These are phyloP conservation scores for Avicennia marina DNA, from an alignment of 257 asterid genomes.

Conservation along the genomic window DNA sequence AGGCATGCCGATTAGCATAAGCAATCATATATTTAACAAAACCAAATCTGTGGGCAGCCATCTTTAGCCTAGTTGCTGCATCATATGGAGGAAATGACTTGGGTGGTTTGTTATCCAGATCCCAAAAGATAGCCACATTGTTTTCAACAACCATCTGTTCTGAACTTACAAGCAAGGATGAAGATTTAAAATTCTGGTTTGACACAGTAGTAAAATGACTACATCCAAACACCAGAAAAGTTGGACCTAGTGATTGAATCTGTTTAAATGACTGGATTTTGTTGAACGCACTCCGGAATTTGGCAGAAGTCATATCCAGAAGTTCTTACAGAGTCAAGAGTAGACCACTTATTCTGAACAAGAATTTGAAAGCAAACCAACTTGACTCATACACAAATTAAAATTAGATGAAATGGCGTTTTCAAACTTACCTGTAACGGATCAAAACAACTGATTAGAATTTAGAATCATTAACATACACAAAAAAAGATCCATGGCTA, in stretches of 20 bases:
- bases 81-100: conserved; percentile 69
- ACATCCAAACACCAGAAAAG: conserved; percentile 12
- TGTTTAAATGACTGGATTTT: conserved; percentile 6
- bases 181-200: conserved; percentile 20
- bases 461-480: not conserved
- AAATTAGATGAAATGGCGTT: conserved; percentile 2
- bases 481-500: not conserved
- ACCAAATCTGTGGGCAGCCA: conserved; percentile 67
- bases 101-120: conserved; percentile 90
- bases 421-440: conserved; percentile 8
- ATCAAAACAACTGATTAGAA: not conserved
- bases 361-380: not conserved
- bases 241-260: conserved; percentile 8
- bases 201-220: conserved; percentile 29
- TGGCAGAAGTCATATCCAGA: conserved; percentile 22
- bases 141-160: conserved; percentile 27
- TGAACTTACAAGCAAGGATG: conserved; percentile 17
- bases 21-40: conserved; percentile 66
- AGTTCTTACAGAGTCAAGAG: not conserved
- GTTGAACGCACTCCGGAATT: conserved; percentile 15
- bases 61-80: conserved; percentile 64
- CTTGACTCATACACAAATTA: not conserved
- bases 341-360: not conserved
- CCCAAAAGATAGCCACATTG: conserved; percentile 83
- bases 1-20: conserved; percentile 70